Conservation (phyloP, 148 eudicot species). For the Vaccinium myrtillus region DNA sequence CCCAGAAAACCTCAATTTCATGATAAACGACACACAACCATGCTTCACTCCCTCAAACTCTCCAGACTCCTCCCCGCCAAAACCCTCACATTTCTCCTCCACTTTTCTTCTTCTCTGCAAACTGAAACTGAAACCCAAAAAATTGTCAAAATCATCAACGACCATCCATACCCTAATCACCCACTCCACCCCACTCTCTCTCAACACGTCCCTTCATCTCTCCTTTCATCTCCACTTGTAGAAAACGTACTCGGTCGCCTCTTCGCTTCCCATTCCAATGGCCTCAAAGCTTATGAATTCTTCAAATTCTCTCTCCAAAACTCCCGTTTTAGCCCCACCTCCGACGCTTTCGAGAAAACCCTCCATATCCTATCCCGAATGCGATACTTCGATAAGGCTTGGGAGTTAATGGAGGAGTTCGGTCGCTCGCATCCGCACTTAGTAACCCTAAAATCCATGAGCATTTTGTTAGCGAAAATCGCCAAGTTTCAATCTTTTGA, state of each 20-base stretch:
- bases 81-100: conserved; percentile 10
- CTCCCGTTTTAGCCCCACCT: conserved; percentile 43
- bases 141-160: conserved; percentile 61
- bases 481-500: conserved; percentile 74
- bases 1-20: no score
- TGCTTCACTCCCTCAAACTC: conserved; percentile 18
- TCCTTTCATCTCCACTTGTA: conserved; percentile 49
- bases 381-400: conserved; percentile 81
- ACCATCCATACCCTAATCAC: conserved; percentile 67
- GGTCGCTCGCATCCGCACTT: conserved; percentile 42
- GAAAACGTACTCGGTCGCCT: conserved; percentile 76
- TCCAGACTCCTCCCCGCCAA: conserved; percentile 19
- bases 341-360: conserved; percentile 81
- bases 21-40: neutral
- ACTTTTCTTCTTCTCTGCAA: conserved; percentile 22
- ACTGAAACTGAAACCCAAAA: conserved; percentile 41
- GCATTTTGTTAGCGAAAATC: conserved; percentile 68
- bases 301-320: conserved; percentile 54
- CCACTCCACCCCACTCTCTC: conserved; percentile 63
- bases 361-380: conserved; percentile 80
- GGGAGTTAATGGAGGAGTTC: conserved; percentile 73
- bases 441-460: conserved; percentile 78
- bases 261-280: conserved; percentile 71
- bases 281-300: conserved; percentile 84
- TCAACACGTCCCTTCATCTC: conserved; percentile 35